Base-by-base conservation (phyloP, 148 eudicot genomes). In the Nepenthes mirabilis region DNA sequence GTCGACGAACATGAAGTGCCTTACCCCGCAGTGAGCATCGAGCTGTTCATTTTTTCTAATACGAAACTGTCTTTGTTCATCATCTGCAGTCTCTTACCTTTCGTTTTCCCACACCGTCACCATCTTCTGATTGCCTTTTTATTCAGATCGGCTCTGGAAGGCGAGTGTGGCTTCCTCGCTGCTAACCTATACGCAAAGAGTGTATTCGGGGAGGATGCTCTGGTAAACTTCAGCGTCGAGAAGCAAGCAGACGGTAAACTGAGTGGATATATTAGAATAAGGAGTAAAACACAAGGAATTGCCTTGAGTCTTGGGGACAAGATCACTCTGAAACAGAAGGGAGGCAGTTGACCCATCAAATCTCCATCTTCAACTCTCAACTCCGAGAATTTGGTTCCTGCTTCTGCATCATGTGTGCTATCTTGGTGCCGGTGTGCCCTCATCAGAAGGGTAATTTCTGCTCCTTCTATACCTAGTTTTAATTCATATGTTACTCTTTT, bases 251-350 rank as follows among this genome's bases (percentile, higher is more conserved):
- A 91, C 58, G 86, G 88, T 6, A 91, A 87, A 66, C 82, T 91
- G 57, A 91, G 91, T 36, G 97, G 97, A 5, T 85, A 91, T 72
- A 83, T 91, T 64, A 85, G 97, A 62, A 91, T 91, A 70, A 85
- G 97, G 68, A 91, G 97, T 60, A 87, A 87, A 68, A 91, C 93
- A 2, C 97, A 91, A 74, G 97, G 97, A 33, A 87, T 91, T 34
- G 94, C 94, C 52, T 86, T 91, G 37, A 87, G 95, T 75, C 83
- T 91, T 40, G 97, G 97, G 49, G 97, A 91, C 82, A 91, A 91
- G 82, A 91, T 87, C 68, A 87, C 97, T 14, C 85, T 91, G 8
- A 91, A 91, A 77, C 97, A 83, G 73, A 86, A 86, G 68, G 94
- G 94, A 64, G 79, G 86, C 43, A 69, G 69, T 59, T 76, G 69